These are phyloP conservation scores for Chaetoceros tenuissimus DNA, from an alignment of 108 stramenopile genomes.

Conservation along the genomic window DNA sequence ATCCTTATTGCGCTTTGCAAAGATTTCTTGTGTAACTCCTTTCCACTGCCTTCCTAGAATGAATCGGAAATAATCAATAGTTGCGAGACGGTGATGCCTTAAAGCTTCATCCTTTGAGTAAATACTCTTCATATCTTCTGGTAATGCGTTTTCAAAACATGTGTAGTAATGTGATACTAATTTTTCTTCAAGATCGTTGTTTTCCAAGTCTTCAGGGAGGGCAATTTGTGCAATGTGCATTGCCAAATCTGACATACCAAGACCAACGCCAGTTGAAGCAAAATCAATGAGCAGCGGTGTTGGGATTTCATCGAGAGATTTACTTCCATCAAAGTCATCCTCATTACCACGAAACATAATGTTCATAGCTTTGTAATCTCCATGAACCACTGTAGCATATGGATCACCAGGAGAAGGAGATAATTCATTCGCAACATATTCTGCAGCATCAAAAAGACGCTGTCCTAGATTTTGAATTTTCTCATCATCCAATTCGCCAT, in stretches of 20 bases:
- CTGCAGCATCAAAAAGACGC: slow-evolving; percentile 42
- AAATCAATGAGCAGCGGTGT: slow-evolving; percentile 52
- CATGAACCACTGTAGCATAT: slow-evolving; percentile 47
- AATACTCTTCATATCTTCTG: background rate
- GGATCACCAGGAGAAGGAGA: slow-evolving; percentile 42
- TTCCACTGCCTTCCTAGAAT: slow-evolving; percentile 51
- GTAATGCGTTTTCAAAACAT: slow-evolving; percentile 24
- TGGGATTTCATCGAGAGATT: slow-evolving; percentile 24
- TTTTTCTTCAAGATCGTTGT: slow-evolving; percentile 18
- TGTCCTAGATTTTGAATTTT: slow-evolving; percentile 33
- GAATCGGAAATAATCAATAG: slow-evolving; percentile 61
- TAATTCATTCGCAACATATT: slow-evolving; percentile 46
- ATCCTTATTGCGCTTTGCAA: slow-evolving; percentile 43
- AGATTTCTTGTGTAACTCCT: slow-evolving; percentile 25
- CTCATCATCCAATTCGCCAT: slow-evolving; percentile 5
- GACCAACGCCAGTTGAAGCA: slow-evolving; percentile 65
- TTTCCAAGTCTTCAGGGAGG: slow-evolving; percentile 31
- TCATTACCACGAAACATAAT: slow-evolving; percentile 22
- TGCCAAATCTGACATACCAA: slow-evolving; percentile 66
- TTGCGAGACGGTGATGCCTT: slow-evolving; percentile 60
- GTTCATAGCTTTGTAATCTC: slow-evolving; percentile 26
- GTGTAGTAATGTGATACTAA: slow-evolving; percentile 47
- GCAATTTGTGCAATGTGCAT: slow-evolving; percentile 76
- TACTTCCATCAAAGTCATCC: background rate
- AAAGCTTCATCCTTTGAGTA: slow-evolving; percentile 44